Conservation (phyloP, 1,284 basidiomycete genomes). For the Rhodotorula mucilaginosa region DNA sequence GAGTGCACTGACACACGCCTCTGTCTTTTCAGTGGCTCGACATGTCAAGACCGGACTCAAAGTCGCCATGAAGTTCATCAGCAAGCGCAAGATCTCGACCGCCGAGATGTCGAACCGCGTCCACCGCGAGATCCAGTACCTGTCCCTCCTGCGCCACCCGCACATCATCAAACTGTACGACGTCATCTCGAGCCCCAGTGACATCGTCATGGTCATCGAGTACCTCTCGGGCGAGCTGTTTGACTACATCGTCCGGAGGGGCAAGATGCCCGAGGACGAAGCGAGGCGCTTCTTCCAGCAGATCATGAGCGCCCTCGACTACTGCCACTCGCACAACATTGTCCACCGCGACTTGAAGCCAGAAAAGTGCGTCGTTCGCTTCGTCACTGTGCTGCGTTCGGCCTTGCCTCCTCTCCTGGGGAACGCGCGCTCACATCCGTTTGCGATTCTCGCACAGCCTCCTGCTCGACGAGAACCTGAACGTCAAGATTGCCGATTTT, state of each 20-base stretch:
- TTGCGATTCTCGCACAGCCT: constrained; percentile 46
- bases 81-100: constrained; percentile 86
- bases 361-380: constrained; percentile 62
- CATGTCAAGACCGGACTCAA: constrained; percentile 92
- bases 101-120: constrained; percentile 89
- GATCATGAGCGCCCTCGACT: constrained; percentile 91
- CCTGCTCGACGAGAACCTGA: constrained; percentile 55
- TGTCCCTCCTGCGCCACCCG: constrained; percentile 83
- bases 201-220: constrained; percentile 95
- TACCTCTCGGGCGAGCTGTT: constrained; percentile 77
- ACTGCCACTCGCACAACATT: constrained; percentile 89
- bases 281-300: constrained; percentile 93
- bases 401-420: background rate
- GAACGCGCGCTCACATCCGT: background rate
- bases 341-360: constrained; percentile 95
- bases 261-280: constrained; percentile 77
- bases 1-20: background rate
- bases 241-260: constrained; percentile 89
- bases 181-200: constrained; percentile 85
- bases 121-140: constrained; percentile 92
- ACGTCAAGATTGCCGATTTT: constrained; percentile 92
- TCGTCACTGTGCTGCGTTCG: background rate
- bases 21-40: constrained; percentile 67
- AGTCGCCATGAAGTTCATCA: constrained; percentile 97
- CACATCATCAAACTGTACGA: constrained; percentile 99